Conservation (phyloP, 495 filamentous ascomycete species). For the Tetracladium marchalianum region DNA sequence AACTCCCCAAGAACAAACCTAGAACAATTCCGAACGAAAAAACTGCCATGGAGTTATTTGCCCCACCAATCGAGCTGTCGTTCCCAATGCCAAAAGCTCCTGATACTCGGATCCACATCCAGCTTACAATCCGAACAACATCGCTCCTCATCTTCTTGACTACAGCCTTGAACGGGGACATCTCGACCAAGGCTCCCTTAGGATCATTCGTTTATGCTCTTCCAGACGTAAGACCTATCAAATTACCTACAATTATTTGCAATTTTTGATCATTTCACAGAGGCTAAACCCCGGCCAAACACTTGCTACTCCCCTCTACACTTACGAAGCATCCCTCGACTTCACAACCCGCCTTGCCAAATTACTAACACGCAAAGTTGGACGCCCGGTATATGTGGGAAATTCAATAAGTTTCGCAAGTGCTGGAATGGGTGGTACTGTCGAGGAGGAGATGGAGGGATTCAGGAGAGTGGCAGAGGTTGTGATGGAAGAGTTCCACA, state of each 20-base stretch:
- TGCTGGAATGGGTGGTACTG: slow-evolving; percentile 56
- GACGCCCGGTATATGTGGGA: slow-evolving; percentile 71
- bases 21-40: not conserved
- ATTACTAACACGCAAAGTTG: slow-evolving; percentile 60
- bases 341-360: slow-evolving; percentile 80
- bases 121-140: slow-evolving; percentile 57
- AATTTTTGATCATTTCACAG: slow-evolving; percentile 22
- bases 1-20: too few species aligned
- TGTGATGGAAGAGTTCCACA: slow-evolving; percentile 46
- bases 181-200: slow-evolving; percentile 39
- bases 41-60: not conserved
- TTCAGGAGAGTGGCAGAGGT: slow-evolving; percentile 61
- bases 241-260: not conserved
- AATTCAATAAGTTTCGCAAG: slow-evolving; percentile 62
- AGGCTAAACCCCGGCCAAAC: slow-evolving; percentile 46
- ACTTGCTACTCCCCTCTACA: slow-evolving; percentile 71
- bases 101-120: slow-evolving; percentile 71
- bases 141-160: slow-evolving; percentile 68
- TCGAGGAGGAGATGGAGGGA: slow-evolving; percentile 94
- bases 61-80: slow-evolving; percentile 48
- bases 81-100: slow-evolving; percentile 67
- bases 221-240: slow-evolving; percentile 59
- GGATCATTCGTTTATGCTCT: slow-evolving; percentile 89
- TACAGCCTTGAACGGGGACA: slow-evolving; percentile 53
- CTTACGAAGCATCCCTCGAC: slow-evolving; percentile 63